Base-by-base conservation (phyloP, 2,329 filamentous ascomycete genomes). In the Ascochyta fabae region DNA sequence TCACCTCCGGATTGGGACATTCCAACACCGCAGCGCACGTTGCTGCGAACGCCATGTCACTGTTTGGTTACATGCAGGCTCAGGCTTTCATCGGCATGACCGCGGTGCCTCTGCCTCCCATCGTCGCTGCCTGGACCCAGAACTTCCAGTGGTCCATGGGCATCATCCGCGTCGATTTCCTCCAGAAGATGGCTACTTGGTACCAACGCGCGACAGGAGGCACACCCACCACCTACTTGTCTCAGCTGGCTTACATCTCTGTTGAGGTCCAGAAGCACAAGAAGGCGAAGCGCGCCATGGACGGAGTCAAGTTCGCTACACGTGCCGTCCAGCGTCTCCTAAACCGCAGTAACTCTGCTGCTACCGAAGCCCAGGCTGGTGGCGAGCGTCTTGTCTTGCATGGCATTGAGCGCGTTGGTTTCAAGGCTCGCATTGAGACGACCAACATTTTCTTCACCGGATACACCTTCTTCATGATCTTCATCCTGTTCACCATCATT, bases 71-170 rank as follows among this genome's bases (percentile, higher is more conserved):
- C 78, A 96, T 97, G 83, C 94, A 98, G 78, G 87, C 91, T 4
- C 93, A 96, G 77, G 93, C 94, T 24, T 92, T 97, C 76, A 83
- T 96, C 68, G 93, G 93, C 61, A 88, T 97, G 77, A 91, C 88
- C 49, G 86, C 89, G 19, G 88, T 97, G 13, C 82, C 83, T 41
- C 84, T 96, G 49, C 94, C 94, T 9, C 94, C 94, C 0, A 90
- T 96, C 58, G 94, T 96, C 49, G 84, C 90, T 69, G 85, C 93
- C 0, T 98, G 94, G 94, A 96, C 93, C 1, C 93, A 97, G 78
- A 94, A 97, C 78, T 97, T 98, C 79, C 90, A 96, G 73, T 98
- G 94, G 94, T 96, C 89, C 70, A 95, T 98, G 91, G 94, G 94
- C 67, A 92, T 98, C 68, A 96, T 98, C 68, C 85, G 86, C 47